Conservation (phyloP, 2,329 filamentous ascomycete genomes). For the Coniosporium tulheliwenetii region DNA sequence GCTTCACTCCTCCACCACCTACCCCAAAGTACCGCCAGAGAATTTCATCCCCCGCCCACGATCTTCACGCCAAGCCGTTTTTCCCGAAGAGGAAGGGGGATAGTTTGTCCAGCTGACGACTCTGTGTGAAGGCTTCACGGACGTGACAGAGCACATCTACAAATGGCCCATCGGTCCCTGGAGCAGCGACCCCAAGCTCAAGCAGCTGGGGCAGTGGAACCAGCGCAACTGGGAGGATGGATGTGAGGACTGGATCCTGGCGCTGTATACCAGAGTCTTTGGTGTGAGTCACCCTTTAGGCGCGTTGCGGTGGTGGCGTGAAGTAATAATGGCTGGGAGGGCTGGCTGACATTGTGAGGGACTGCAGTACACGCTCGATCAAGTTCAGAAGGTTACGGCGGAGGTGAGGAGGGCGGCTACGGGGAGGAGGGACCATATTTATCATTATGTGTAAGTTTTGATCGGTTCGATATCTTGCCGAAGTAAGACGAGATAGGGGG, state of each 20-base stretch:
- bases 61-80: not conserved
- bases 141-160: slow-evolving; percentile 25
- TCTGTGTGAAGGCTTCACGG: slow-evolving; percentile 24
- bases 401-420: slow-evolving; percentile 16
- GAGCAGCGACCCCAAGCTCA: slow-evolving; percentile 19
- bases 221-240: slow-evolving; percentile 24
- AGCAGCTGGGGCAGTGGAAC: slow-evolving; percentile 23
- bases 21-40: slow-evolving; percentile 2
- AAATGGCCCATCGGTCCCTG: slow-evolving; percentile 27
- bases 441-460: slow-evolving; percentile 19
- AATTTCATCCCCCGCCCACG: not conserved
- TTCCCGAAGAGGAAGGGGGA: slow-evolving; percentile 6
- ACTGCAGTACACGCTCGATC: slow-evolving; percentile 14
- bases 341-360: not conserved
- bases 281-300: slow-evolving; percentile 9
- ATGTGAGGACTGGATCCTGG: slow-evolving; percentile 24
- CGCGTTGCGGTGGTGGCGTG: not conserved
- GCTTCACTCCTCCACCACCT: too few species aligned
- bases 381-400: slow-evolving; percentile 18
- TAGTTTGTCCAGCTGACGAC: not conserved
- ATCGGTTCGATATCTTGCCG: too few species aligned
- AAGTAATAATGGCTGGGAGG: too few species aligned
- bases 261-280: slow-evolving; percentile 20
- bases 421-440: slow-evolving; percentile 19
- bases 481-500: too few species aligned